phyloP scores from a whole-genome alignment of 257 asterid genomes.

The Ophiorrhiza pumila region DNA sequence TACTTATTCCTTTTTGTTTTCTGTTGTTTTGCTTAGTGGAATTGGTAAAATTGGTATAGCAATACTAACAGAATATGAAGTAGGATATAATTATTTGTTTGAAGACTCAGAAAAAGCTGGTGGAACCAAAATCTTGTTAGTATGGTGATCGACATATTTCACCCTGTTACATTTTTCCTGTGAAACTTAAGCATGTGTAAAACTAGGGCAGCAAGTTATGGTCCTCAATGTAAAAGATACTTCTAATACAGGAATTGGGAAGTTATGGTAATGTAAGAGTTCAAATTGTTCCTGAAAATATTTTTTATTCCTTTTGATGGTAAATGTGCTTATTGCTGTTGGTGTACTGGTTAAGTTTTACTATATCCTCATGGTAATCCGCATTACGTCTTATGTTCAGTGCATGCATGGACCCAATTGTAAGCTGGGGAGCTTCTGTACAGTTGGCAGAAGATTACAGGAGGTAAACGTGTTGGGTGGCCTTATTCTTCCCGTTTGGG shows the following conservation, averaged over 20 bases:
- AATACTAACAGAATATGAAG: background rate
- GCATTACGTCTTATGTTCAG: conserved; percentile 41
- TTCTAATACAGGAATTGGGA: background rate
- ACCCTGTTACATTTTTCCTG: background rate
- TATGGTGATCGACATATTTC: background rate
- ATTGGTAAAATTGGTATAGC: background rate
- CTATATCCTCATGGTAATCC: background rate
- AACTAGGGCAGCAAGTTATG: background rate
- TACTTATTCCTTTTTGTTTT: background rate
- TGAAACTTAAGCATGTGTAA: background rate
- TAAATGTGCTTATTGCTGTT: conserved; percentile 3
- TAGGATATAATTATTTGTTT: background rate
- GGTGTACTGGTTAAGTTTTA: conserved; percentile 10
- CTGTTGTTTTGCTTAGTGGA: background rate
- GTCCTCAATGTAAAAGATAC: background rate
- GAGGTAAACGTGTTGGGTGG: conserved; percentile 97
- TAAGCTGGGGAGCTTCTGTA: conserved; percentile 76
- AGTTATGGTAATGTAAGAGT: background rate
- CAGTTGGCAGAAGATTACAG: conserved; percentile 84
- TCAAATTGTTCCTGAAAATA: background rate
- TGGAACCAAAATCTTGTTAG: background rate
- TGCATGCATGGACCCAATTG: conserved; percentile 99
- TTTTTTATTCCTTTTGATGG: background rate
- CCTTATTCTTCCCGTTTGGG: conserved; percentile 98
- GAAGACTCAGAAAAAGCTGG: background rate